These are phyloP conservation scores for Batkoa obscura DNA, from an alignment of 371 early-diverging fungal species.

Conservation along the genomic window DNA sequence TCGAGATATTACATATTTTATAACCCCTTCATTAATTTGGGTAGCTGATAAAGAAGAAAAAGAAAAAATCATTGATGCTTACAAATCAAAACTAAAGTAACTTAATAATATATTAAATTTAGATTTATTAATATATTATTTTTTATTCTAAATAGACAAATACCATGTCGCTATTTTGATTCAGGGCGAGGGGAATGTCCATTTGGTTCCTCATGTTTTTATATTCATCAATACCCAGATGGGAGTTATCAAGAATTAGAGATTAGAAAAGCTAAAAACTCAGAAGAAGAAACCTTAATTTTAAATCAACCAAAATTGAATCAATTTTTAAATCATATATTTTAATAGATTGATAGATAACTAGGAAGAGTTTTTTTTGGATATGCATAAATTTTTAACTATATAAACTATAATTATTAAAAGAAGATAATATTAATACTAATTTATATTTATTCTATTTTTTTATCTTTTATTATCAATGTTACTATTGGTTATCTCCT, in stretches of 20 bases:
- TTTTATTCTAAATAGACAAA: slow-evolving; percentile 9
- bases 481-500: too few species aligned
- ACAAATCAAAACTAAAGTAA: slow-evolving; percentile 22
- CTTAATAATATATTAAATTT: not conserved
- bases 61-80: slow-evolving; percentile 17
- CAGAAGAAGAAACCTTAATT: slow-evolving; percentile 7
- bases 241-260: slow-evolving; percentile 14
- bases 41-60: slow-evolving; percentile 18
- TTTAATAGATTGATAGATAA: too few species aligned
- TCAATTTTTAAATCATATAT: not conserved
- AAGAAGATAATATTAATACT: too few species aligned
- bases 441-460: too few species aligned
- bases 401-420: too few species aligned
- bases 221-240: slow-evolving; percentile 23
- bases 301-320: not conserved
- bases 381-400: too few species aligned
- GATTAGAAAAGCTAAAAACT: slow-evolving; percentile 14
- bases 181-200: slow-evolving; percentile 28
- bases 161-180: slow-evolving; percentile 27
- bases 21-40: slow-evolving; percentile 26
- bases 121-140: not conserved
- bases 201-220: slow-evolving; percentile 31
- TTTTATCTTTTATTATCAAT: too few species aligned
- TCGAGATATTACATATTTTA: slow-evolving; percentile 20
- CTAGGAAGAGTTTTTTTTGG: too few species aligned